Base-by-base conservation (phyloP, 345 rosid species). In the Tarenaya hassleriana region DNA sequence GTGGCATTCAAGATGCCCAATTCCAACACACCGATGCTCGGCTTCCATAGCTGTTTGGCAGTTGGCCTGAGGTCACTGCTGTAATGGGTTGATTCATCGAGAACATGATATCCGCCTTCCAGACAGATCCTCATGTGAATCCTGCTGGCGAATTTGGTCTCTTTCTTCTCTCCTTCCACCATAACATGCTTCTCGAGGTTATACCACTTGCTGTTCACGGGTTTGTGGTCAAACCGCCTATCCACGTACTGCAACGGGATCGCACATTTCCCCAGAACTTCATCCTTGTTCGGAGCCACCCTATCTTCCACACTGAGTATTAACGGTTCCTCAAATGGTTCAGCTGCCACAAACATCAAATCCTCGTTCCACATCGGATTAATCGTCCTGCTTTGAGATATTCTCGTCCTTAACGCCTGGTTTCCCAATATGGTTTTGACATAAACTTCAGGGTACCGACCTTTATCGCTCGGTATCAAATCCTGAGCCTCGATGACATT, bases 401-500 rank as follows among this genome's bases (percentile, higher is more conserved):
- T 60, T 57, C 82, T 70, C 10, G 95, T 86, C 66, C 79, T 73
- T 62, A 74, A 37, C 27, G 69, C 68, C 69, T 81, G 94, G 63
- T 73, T 67, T 20, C 97, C 95, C 55, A 89, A 55, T 0, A 21
- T 33, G 37, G 84, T 95, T 61, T 63, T 89, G 44, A 83, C 95
- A 60, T 54, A 86, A 56, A 83, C 90, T 64, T 89, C 95, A 0
- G 94, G 97, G 32, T 74, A 86, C 50, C 89, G 67, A 35, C 84
- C 80, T 31, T 75, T 85, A 48, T 82, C 88, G 1, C 55, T 60
- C 1, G 84, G 81, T 18, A 54, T 72, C 73, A 86, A 69, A 52
- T 89, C 97, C 73, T 86, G 97, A 47, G 97, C 97, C 68, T 89
- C 97, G 12, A 89, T 86, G 1, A 89, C 86, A 74, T 89, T 89